Base-by-base conservation (phyloP, 2,329 filamentous ascomycete genomes). In the Chalara sp. region DNA sequence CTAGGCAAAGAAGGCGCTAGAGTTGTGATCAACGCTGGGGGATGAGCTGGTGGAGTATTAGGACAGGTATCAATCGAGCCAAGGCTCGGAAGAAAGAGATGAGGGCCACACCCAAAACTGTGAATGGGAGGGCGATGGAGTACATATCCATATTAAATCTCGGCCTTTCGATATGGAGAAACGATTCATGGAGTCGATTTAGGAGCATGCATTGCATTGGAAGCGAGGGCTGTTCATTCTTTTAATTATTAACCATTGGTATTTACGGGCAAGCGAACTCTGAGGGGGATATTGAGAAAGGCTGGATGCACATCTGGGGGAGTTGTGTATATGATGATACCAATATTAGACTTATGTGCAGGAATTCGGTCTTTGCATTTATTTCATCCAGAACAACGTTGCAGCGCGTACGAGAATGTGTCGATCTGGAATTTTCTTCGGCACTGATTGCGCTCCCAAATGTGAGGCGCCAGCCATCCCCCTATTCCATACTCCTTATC, bases 1-100 rank as follows among this genome's bases (percentile, higher is more conserved):
- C 66, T 99, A 52, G 93, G 93, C 51, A 97, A 97, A 66, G 91
- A 97, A 67, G 93, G 93, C 12, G 91, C 93, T 8, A 79, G 93
- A 65, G 84, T 89, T 57, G 80, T 92, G 51, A 86, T 92, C 64
- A 84, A 81, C 46, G 61, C 54, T 48, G 61, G 61, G 61, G 87
- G 73, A 72, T 60, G 51, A 59, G 35, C 28, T 13, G 11, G 29
- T 28, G 10, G 7, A 30, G 6, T 11, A 13, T 5, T 45, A 45
- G 3, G 8, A 32, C 12, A 32, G 31, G 47, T 8, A 35, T 28
- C 5, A 28, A 21, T 32, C 29, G 21, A 30, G 32, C 33, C 8
- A 10, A 37, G 35, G 35, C 8, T 37, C 35, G 8, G 35, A 8
- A 37, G n/a, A 37, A 8, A n/a, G 35, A 37, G 8, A 37, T 37